Evolutionary conservation across 176 grass and related monocot species (phyloP), one percentile per base, ranked within the genome.

Genomic region (Phoenix roebelenii): DNA sequence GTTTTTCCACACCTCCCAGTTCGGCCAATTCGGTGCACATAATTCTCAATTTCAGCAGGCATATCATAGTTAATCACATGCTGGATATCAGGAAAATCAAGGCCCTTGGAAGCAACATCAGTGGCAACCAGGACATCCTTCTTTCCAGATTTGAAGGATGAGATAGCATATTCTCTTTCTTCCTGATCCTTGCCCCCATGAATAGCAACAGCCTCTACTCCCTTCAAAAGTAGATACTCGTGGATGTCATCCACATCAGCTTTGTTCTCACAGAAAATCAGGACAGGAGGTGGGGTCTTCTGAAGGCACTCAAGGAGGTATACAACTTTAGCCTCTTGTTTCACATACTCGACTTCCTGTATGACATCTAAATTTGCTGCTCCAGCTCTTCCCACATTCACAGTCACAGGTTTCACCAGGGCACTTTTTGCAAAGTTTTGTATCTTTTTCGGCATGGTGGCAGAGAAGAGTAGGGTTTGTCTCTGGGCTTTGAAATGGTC

Each of bases 331-430:
- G 84, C 93, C 29, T 98, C 93, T 78, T 98, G 87, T 73, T 98
- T 98, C 50, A 98, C 93, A 64, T 98, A 98, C 64, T 98, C 93
- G 12, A 98, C 93, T 72, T 98, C 93, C 88, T 98, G 93, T 63
- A 97, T 85, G 18, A 91, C 93, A 57, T 97, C 93, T 14, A 97
- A 81, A 67, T 97, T 97, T 60, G 87, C 93, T 5, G 93, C 93
- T 52, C 93, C 93, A 55, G 93, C 92, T 70, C 92, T 73, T 28
- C 92, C 92, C 14, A 97, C 93, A 82, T 88, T 97, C 15, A 97
- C 93, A 3, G 72, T 82, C 57, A 97, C 75, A 9, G 93, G 87
- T 77, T 91, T 78, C 15, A 97, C 93, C 15, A 97, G 78, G 49
- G 92, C 84, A 64, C 74, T 90, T 67, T 63, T 97, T 2, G 93